phyloP scores from a whole-genome alignment of 768 basidiomycete genomes.

The Pleurotus djamor region DNA sequence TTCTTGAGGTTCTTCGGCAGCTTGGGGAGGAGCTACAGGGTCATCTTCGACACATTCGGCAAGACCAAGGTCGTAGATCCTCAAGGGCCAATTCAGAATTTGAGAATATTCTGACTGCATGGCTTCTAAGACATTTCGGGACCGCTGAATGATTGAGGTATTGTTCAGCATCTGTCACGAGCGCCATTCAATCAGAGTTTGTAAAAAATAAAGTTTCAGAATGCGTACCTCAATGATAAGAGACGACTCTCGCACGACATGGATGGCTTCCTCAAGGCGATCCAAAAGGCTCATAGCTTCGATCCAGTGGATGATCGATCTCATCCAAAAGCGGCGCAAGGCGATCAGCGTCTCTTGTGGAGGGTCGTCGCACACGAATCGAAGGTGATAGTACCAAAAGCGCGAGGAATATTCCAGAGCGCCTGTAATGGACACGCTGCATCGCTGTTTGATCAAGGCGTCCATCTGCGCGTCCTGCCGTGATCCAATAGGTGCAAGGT shows the following conservation, averaged over 20 bases:
- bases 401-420: slow-evolving; percentile 12
- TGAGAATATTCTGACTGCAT: no score
- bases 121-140: no score
- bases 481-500: neutral
- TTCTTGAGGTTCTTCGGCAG: neutral
- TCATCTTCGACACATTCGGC: neutral
- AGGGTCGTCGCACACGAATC: neutral
- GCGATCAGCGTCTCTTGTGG: neutral
- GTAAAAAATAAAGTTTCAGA: no score
- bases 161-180: no score
- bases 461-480: neutral
- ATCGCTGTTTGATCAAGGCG: neutral
- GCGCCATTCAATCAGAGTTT: no score
- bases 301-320: slow-evolving; percentile 6
- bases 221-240: neutral
- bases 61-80: neutral
- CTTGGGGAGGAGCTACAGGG: neutral
- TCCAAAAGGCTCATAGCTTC: slow-evolving; percentile 6
- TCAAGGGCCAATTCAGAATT: neutral
- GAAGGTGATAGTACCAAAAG: slow-evolving; percentile 12
- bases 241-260: neutral
- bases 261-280: neutral
- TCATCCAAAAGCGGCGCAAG: neutral
- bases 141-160: no score
- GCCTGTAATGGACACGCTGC: neutral